Evolutionary conservation across 805 yeast genomes (phyloP), one percentile per base, ranked within the genome.

Genomic region (Suhomyces tanzawaensis): DNA sequence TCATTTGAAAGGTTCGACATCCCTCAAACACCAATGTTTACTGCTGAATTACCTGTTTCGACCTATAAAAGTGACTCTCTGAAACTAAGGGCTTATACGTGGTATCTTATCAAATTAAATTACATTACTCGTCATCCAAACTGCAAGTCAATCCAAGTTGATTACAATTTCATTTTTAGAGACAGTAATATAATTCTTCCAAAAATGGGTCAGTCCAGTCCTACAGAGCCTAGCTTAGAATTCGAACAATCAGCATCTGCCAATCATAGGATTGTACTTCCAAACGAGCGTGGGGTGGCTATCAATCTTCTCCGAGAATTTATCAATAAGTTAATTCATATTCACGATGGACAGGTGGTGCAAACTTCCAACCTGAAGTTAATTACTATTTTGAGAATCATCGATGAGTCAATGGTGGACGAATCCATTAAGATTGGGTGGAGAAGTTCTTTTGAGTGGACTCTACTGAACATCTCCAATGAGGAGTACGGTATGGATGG

Each of bases 21-120:
- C 31, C 42, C 42, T 19, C 56, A 55, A 39, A 18, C 42, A 14
- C 18, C 30, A 8, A 28, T 11, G 16, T 14, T 19, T 19, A 17
- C 4, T 7, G 21, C 11, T 19, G 42, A 39, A 4, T 9, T n/a
- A n/a, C n/a, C 23, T 17, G 17, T 14, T 11, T 22, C 19, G 11
- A 19, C 16, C 13, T 15, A 17, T 17, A 39, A 37, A 25, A 45
- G 46, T 32, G 66, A 63, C 37, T 49, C 67, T 2, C 42, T 35
- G 22, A 57, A 57, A 41, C 42, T 64, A 18, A 51, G 70, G 29
- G 51, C 49, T 9, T 34, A 44, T n/a, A 42, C 62, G 13, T 66
- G 70, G 69, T 45, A 49, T 19, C 41, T 62, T 23, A 55, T 66
- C 12, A 57, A 55, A 36, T 32, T 45, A 12, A 55, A 60, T 19